Conservation (phyloP, 202 grass and related monocot species). For the Carex sylvatica region DNA sequence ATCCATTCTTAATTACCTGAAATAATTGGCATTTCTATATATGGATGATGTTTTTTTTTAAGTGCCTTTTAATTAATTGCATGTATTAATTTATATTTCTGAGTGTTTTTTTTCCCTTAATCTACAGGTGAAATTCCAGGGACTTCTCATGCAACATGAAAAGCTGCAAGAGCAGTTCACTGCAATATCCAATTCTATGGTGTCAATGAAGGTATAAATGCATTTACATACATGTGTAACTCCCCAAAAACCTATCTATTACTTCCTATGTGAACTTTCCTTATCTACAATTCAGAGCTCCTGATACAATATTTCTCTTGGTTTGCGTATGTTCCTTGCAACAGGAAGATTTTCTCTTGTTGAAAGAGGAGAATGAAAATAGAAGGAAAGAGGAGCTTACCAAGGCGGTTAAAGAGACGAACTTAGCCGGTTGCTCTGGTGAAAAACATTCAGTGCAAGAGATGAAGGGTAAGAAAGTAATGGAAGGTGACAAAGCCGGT, state of each 20-base stretch:
- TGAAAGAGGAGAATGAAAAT: slow-evolving; percentile 37
- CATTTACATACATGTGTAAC: slow-evolving; percentile 1
- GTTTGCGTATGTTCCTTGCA: background rate
- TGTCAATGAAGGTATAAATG: slow-evolving; percentile 44
- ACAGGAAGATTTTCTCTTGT: slow-evolving; percentile 53
- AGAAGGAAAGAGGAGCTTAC: slow-evolving; percentile 9
- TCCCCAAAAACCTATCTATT: background rate
- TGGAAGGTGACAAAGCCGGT: slow-evolving; percentile 1
- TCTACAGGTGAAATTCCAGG: slow-evolving; percentile 57
- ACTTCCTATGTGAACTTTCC: too few species aligned
- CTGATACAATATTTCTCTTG: background rate
- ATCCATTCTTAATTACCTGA: background rate
- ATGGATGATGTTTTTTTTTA: background rate
- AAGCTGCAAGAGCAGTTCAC: slow-evolving; percentile 46
- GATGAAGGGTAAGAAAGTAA: background rate
- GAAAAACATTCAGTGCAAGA: slow-evolving; percentile 29
- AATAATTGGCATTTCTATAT: background rate
- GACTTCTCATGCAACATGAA: slow-evolving; percentile 36
- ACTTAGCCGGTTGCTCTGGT: background rate
- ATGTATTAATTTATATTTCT: background rate
- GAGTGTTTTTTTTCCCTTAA: background rate
- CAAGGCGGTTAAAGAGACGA: slow-evolving; percentile 19
- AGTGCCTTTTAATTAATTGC: background rate
- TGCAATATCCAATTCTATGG: slow-evolving; percentile 35
- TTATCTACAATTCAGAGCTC: background rate